Evolutionary conservation across 306 rosid genomes (phyloP), one percentile per base, ranked within the genome.

Genomic region (Mucuna pruriens): DNA sequence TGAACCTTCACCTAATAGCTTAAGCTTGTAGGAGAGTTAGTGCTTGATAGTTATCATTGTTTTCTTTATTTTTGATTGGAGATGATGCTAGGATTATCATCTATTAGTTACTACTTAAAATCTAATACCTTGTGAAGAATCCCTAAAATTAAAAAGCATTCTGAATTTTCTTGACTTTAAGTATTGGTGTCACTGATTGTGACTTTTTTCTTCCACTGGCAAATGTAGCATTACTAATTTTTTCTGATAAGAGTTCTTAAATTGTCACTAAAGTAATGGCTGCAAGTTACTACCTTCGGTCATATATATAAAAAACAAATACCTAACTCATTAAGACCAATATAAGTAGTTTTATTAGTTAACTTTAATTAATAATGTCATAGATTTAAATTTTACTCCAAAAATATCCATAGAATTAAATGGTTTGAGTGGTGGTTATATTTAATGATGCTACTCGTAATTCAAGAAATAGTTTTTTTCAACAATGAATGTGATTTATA

Each of bases 31-130:
- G 15, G 11, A 63, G 15, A 33, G 45, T 33, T 63, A 16, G 44
- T 33, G 34, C 70, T 63, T 33, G 70, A 63, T 63, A 61, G 20
- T 61, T 26, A 63, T 81, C 45, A 85, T 89, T 77, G 74, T 66
- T 69, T 54, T 33, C 10, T 1, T 40, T 40, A 13, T n/a, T 79
- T 52, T 38, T 67, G 6, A 11, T 22, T 36, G 54, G 75, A 78
- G 68, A 54, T 67, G 31, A 66, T 67, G 82, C 19, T 54, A 13
- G 11, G 13, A 26, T 67, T 68, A 40, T 16, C 22, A 40, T 79
- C 46, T 12, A 7, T 10, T 31, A 49, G 67, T 9, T 55, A 39
- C 57, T 52, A 33, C 54, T 31, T 31, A 33, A 23, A 55, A 55
- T 55, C 33, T 54, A 9, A 8, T 29, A 29, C 13, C 12, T 54